Evolutionary conservation across 306 rosid genomes (phyloP), one percentile per base, ranked within the genome.

Genomic region (Cucurbita argyrosperma): DNA sequence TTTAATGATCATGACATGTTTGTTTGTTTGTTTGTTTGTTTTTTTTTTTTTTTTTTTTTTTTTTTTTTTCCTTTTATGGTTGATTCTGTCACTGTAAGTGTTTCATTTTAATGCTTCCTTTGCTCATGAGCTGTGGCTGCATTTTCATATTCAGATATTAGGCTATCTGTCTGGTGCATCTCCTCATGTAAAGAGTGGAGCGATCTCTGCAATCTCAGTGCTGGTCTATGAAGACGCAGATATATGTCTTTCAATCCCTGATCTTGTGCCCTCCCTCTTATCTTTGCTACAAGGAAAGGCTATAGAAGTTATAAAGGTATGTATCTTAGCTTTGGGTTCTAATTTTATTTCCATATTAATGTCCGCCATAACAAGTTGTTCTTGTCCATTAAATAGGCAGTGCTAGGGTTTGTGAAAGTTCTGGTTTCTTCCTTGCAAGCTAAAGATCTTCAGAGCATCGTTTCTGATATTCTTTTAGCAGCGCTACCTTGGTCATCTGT

Each of bases 111-210:
- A 18, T 40, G 71, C 30, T 64, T 64, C 15, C 35, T 19, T 40
- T 64, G 26, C 47, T 42, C 71, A 40, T 43, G 71, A 43, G 35
- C 53, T 42, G 4, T 30, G 38, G 7, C 6, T 15, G 43, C 71
- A 72, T 76, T 74, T 63, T 71, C 8, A 52, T 68, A 50, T 76
- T 82, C 87, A 94, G 98, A 86, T 94, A 79, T 81, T 85, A 91
- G 98, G 97, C 45, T 94, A 94, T 83, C 90, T 94, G 58, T 85
- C 95, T 42, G 89, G 97, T 71, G 88, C 92, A 72, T 89, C 98
- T 63, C 97, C 98, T 65, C 97, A 85, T 76, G 82, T 90, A 65
- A 91, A 84, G 84, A 90, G 98, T 61, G 98, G 98, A 81, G 98
- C 98, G 63, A 88, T 94, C 75, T 90, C 98, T 79, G 96, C 87